A percentile compares a stretch with the other conserved stretches of the same genome.
Conservation (phyloP, 2,329 filamentous ascomycete species). For the Claviceps paspali region DNA sequence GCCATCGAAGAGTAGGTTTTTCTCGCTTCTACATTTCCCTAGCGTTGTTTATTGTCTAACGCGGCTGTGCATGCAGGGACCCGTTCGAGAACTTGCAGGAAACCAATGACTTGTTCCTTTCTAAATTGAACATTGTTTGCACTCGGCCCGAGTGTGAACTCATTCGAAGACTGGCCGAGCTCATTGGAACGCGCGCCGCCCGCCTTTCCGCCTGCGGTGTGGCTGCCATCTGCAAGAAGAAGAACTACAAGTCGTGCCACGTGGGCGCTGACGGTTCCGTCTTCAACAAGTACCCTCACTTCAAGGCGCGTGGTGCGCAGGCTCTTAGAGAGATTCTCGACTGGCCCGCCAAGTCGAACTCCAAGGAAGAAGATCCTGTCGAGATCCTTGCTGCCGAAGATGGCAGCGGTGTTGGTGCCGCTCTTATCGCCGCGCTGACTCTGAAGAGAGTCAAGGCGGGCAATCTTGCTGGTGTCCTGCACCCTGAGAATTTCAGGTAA, state of each 20-base stretch:
- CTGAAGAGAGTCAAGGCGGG: slow-evolving; percentile 48
- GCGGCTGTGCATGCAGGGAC: slow-evolving; percentile 39
- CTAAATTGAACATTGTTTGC: slow-evolving; percentile 55
- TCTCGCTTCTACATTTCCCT: not conserved
- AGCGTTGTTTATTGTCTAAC: not conserved
- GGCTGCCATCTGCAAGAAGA: slow-evolving; percentile 93
- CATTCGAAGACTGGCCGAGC: slow-evolving; percentile 72
- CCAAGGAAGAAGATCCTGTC: slow-evolving; percentile 70
- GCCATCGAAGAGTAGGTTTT: slow-evolving; percentile 66
- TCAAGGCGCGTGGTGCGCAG: slow-evolving; percentile 80
- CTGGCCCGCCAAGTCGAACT: slow-evolving; percentile 57
- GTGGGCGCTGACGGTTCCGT: slow-evolving; percentile 95
- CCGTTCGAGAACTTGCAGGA: slow-evolving; percentile 91
- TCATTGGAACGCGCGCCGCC: slow-evolving; percentile 88
- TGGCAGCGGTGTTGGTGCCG: slow-evolving; percentile 91
- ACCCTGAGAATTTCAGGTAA: slow-evolving; percentile 44
- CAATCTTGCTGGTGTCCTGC: slow-evolving; percentile 47
- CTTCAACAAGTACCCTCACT: slow-evolving; percentile 98
- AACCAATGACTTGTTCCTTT: slow-evolving; percentile 67
- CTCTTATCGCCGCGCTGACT: slow-evolving; percentile 69
- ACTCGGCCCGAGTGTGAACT: slow-evolving; percentile 75
- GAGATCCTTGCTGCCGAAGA: slow-evolving; percentile 85
- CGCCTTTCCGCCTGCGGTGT: slow-evolving; percentile 90
- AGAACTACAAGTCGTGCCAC: slow-evolving; percentile 73
- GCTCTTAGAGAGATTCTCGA: slow-evolving; percentile 91